phyloP scores from a whole-genome alignment of 1,284 basidiomycete species.

The Apiotrichum sp. region DNA sequence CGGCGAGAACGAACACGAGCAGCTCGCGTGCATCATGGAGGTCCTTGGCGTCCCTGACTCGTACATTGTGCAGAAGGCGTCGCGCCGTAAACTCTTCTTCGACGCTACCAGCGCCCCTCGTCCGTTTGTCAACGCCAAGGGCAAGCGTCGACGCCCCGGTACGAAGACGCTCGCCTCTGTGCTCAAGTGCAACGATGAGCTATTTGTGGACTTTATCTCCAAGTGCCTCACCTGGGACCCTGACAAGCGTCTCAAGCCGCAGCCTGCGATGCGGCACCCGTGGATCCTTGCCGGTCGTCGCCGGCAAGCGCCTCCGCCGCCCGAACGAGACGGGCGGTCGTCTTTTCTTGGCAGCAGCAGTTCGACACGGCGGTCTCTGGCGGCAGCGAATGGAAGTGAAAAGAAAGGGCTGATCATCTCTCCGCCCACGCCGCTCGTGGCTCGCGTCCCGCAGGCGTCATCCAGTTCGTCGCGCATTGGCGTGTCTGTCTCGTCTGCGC shows the following conservation, averaged over 20 bases:
- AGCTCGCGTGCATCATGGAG: constrained; percentile 99
- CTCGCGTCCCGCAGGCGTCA: constrained; percentile 18
- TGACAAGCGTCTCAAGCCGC: constrained; percentile 89
- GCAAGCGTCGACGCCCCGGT: constrained; percentile 80
- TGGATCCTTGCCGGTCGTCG: constrained; percentile 65
- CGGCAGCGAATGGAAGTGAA: constrained; percentile 8
- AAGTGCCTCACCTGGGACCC: constrained; percentile 99
- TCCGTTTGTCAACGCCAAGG: constrained; percentile 94
- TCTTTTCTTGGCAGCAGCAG: constrained; percentile 6
- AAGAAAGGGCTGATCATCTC: constrained; percentile 32
- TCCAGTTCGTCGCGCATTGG: constrained; percentile 20
- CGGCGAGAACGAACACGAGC: constrained; percentile 99
- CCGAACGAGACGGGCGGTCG: constrained; percentile 12
- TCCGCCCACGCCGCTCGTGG: constrained; percentile 42
- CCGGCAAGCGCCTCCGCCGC: constrained; percentile 33
- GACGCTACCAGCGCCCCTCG: constrained; percentile 88
- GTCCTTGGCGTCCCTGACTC: constrained; percentile 92
- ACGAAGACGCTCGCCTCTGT: constrained; percentile 85
- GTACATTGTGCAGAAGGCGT: constrained; percentile 88
- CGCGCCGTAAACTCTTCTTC: constrained; percentile 92
- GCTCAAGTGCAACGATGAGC: constrained; percentile 69
- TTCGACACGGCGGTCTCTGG: constrained; percentile 6
- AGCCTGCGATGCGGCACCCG: constrained; percentile 84
- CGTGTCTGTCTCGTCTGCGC: constrained; percentile 14
- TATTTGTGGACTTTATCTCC: constrained; percentile 64